Evolutionary conservation across 306 rosid species (phyloP), one percentile per base, ranked within the genome.

Genomic region (Quercus gilva): DNA sequence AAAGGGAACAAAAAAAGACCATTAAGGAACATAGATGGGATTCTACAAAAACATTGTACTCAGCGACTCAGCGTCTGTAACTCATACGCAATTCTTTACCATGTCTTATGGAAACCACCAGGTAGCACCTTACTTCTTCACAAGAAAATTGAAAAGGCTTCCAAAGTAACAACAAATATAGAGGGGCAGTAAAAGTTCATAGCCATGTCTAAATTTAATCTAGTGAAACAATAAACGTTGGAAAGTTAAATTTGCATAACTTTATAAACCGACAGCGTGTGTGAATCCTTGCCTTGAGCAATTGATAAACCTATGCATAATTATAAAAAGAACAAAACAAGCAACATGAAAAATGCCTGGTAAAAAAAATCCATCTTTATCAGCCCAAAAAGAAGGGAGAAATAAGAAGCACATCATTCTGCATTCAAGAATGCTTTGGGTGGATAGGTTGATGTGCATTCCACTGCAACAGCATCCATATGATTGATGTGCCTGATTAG

Each of bases 391-490:
- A 60, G 21, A 9, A 60, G 10, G 57, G n/a, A 60, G 73, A n/a
- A 45, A 51, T 6, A 5, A 25, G 76, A 51, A 73, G 68, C 28
- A 13, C 49, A 74, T 73, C 57, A 74, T 57, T 78, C 86, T 68
- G 73, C 35, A 78, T 84, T 83, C 68, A 80, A 37, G 78, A 82
- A 70, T 76, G 87, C 80, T 87, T 80, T 78, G 53, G 78, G 75
- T 74, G 87, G 65, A 74, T 58, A 71, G 72, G 79, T 53, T 74
- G 87, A 84, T 89, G 92, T 5, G 88, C 64, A 80, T 91, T 96
- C 99, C 98, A 91, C 61, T 91, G 97, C 87, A 89, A 51, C 76
- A 92, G 67, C 99, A 96, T 96, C 99, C 99, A 96, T 28, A 90
- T 10, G 64, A 96, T 89, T 1, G 98, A 93, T 26, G 98, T 96